phyloP scores from a whole-genome alignment of 345 rosid genomes.

The Salix dunnii region DNA sequence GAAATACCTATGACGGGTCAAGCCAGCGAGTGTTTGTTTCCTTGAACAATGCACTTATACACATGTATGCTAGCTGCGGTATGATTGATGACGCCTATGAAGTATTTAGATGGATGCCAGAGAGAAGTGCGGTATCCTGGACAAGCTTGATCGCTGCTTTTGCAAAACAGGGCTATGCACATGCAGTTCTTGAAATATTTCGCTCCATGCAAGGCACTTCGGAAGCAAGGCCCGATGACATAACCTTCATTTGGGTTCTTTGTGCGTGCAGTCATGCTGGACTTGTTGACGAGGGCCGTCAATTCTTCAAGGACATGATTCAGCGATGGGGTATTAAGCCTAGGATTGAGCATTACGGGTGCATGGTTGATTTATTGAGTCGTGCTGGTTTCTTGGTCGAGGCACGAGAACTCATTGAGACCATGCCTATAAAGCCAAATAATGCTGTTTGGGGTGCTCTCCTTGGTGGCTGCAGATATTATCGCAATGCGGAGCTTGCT shows the following conservation, averaged over 20 bases:
- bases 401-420: constrained; percentile 35
- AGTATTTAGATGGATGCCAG: constrained; percentile 31
- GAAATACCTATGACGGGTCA: constrained; percentile 8
- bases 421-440: constrained; percentile 43
- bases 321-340: constrained; percentile 34
- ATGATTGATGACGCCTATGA: constrained; percentile 35
- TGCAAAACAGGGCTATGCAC: constrained; percentile 40
- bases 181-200: constrained; percentile 38
- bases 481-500: constrained; percentile 38
- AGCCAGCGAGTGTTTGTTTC: constrained; percentile 22
- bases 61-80: constrained; percentile 53
- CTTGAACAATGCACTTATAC: constrained; percentile 40
- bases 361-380: constrained; percentile 46
- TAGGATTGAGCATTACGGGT: constrained; percentile 43
- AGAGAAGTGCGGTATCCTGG: constrained; percentile 38
- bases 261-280: constrained; percentile 52
- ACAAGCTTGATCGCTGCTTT: constrained; percentile 40
- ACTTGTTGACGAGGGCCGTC: constrained; percentile 30
- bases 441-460: constrained; percentile 40
- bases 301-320: constrained; percentile 30
- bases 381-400: constrained; percentile 45
- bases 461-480: constrained; percentile 44
- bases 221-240: constrained; percentile 38
- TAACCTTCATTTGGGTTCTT: constrained; percentile 39
- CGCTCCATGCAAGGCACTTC: constrained; percentile 34